phyloP scores from a whole-genome alignment of 331 rosid genomes.

The Pyracantha coccinea region DNA sequence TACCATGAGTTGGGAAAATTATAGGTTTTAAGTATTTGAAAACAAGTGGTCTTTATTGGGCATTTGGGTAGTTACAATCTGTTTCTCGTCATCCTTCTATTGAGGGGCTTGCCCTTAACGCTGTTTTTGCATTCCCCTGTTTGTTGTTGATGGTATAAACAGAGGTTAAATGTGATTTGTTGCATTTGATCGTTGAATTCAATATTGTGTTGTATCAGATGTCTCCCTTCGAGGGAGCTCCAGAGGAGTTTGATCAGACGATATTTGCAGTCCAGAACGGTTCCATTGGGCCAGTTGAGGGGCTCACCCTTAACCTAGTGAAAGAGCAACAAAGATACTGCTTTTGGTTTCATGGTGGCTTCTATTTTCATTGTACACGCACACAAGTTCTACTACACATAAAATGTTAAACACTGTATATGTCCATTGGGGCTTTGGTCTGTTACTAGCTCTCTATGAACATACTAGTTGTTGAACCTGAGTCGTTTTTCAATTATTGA shows the following conservation, averaged over 20 bases:
- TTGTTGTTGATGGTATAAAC: no score
- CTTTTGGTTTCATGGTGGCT: background rate
- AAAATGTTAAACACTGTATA: background rate
- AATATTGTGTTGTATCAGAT: conserved; percentile 31
- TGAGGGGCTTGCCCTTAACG: no score
- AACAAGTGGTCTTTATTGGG: background rate
- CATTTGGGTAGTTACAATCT: background rate
- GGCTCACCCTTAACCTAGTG: conserved; percentile 50
- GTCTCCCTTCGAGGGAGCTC: conserved; percentile 77
- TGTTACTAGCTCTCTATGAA: background rate
- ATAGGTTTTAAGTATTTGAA: no score
- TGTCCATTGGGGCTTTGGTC: background rate
- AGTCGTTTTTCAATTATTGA: background rate
- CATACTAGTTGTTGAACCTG: background rate
- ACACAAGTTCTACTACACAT: background rate
- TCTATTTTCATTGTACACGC: background rate
- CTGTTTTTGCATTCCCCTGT: background rate
- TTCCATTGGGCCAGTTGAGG: conserved; percentile 59
- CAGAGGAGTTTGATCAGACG: conserved; percentile 94
- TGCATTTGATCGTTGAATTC: background rate
- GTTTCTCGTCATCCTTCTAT: background rate
- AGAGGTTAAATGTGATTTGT: background rate
- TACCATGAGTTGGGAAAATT: background rate
- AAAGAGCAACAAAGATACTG: conserved; percentile 72
- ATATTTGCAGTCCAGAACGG: conserved; percentile 52